phyloP scores from a whole-genome alignment of 164 flowering plant genomes.

The Vitis cinerea region DNA sequence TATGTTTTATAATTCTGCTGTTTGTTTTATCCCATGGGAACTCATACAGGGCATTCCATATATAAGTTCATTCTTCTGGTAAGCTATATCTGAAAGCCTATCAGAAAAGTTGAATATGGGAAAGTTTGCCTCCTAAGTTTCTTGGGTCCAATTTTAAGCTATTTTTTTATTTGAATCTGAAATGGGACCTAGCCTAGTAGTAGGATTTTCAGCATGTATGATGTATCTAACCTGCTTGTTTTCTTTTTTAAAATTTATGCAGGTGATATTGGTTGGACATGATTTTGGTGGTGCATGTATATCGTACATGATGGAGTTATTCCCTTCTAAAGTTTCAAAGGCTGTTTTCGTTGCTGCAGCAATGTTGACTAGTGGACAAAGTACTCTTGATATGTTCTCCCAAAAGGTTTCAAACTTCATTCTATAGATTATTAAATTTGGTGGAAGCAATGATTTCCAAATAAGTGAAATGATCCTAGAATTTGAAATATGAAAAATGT shows the following conservation, averaged over 20 bases:
- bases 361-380: slow-evolving; percentile 77
- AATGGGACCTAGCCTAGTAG: no score
- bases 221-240: neutral
- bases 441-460: neutral
- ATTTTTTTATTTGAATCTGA: no score
- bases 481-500: no score
- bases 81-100: no score
- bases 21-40: neutral
- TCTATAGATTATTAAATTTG: neutral
- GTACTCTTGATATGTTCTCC: slow-evolving; percentile 69
- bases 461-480: no score
- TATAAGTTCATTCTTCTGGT: no score
- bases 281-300: slow-evolving; percentile 95
- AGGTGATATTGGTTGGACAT: slow-evolving; percentile 94
- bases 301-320: slow-evolving; percentile 80
- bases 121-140: no score
- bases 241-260: slow-evolving; percentile 21
- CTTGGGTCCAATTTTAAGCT: no score
- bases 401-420: slow-evolving; percentile 47
- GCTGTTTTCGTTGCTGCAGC: slow-evolving; percentile 82
- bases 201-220: no score
- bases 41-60: neutral
- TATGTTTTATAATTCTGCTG: neutral
- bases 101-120: no score
- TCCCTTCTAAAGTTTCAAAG: slow-evolving; percentile 68